These are phyloP conservation scores for Phytophthora fragariae DNA, from an alignment of 352 stramenopile genomes.

Conservation along the genomic window DNA sequence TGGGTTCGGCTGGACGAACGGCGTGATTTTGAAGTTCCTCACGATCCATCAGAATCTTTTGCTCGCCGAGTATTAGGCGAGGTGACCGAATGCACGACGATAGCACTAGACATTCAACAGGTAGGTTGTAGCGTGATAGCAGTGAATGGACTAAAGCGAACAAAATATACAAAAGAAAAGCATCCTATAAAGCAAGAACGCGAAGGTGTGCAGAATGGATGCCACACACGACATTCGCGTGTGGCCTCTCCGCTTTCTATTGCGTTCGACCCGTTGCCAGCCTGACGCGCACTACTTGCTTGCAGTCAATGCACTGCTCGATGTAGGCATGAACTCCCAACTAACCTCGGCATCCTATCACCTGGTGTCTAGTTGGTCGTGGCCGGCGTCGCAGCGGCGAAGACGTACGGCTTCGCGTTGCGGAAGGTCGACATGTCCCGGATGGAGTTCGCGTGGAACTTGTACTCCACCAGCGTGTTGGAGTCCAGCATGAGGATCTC, in stretches of 20 bases:
- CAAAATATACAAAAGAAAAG: conserved; percentile 21
- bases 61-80: conserved; percentile 26
- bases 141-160: conserved; percentile 11
- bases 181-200: conserved; percentile 41
- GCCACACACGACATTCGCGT: conserved; percentile 23
- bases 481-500: conserved; percentile 94
- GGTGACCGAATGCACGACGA: not conserved
- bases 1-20: conserved; percentile 90
- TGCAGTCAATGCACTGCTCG: conserved; percentile 30
- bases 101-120: conserved; percentile 3
- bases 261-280: conserved; percentile 26
- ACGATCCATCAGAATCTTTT: conserved; percentile 82
- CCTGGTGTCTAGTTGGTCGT: conserved; percentile 54
- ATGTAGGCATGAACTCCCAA: conserved; percentile 20
- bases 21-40: conserved; percentile 89
- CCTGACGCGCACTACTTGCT: conserved; percentile 36
- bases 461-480: conserved; percentile 96
- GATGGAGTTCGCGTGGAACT: conserved; percentile 94
- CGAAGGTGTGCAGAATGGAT: conserved; percentile 39
- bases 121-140: conserved; percentile 1
- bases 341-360: conserved; percentile 6
- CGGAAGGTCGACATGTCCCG: conserved; percentile 95
- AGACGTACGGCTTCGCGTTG: conserved; percentile 94
- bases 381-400: conserved; percentile 66
- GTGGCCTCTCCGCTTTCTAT: conserved; percentile 36